A percentile compares a stretch with the other conserved stretches of the same genome.
These are phyloP conservation scores for Agrocybe praecox DNA, from an alignment of 768 basidiomycete species.

Conservation along the genomic window DNA sequence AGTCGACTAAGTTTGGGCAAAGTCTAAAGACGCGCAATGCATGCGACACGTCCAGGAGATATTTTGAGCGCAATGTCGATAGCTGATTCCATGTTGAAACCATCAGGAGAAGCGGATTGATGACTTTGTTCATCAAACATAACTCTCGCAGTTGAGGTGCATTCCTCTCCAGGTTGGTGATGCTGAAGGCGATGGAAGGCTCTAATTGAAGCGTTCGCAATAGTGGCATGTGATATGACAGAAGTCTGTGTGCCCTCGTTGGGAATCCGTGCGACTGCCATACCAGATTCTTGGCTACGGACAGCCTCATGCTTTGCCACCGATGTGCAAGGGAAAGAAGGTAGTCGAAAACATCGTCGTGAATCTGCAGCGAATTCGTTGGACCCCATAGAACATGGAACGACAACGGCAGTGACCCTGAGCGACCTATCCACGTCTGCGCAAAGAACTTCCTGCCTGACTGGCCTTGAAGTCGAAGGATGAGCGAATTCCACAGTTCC, in stretches of 20 bases:
- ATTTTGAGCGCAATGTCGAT: slow-evolving; percentile 2
- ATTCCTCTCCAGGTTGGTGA: slow-evolving; percentile 5
- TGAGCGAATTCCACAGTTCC: slow-evolving; percentile 7
- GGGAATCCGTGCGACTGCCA: slow-evolving; percentile 11
- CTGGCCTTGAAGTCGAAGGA: slow-evolving; percentile 3
- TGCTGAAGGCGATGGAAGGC: background rate
- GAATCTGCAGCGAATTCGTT: slow-evolving; percentile 2
- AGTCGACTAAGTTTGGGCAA: slow-evolving; percentile 9
- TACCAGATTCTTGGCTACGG: slow-evolving; percentile 1
- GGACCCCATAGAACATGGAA: slow-evolving; percentile 9
- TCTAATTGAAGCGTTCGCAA: slow-evolving; percentile 3
- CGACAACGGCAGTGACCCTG: slow-evolving; percentile 7
- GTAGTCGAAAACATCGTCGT: slow-evolving; percentile 5
- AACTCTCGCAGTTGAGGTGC: slow-evolving; percentile 3
- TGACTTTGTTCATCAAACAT: slow-evolving; percentile 2
- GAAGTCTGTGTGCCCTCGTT: slow-evolving; percentile 1
- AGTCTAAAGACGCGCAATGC: slow-evolving; percentile 3
- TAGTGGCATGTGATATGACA: slow-evolving; percentile 1
- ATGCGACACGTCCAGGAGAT: slow-evolving; percentile 3
- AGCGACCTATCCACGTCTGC: slow-evolving; percentile 7
- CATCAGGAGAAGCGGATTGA: slow-evolving; percentile 3
- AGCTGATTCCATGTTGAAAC: slow-evolving; percentile 4
- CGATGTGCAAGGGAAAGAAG: background rate
- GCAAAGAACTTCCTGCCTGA: background rate
- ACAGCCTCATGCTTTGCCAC: slow-evolving; percentile 6